Conservation (phyloP, 1,284 basidiomycete species). For the Naganishia sp. region DNA sequence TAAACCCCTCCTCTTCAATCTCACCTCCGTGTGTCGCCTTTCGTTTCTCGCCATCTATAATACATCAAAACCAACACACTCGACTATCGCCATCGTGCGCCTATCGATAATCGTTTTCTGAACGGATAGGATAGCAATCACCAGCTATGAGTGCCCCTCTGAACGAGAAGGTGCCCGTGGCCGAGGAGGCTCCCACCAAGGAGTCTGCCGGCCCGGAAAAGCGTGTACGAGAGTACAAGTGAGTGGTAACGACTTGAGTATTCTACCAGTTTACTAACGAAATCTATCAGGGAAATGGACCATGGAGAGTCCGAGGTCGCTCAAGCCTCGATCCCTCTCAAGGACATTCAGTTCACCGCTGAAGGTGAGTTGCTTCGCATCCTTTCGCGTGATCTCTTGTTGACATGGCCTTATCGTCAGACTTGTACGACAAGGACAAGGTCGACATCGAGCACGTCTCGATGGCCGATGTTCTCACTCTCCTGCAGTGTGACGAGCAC, state of each 20-base stretch:
- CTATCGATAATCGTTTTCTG: background rate
- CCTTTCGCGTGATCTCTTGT: background rate
- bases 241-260: background rate
- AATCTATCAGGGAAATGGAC: constrained; percentile 31
- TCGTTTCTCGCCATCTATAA: constrained; percentile 17
- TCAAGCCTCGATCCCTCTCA: constrained; percentile 24
- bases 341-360: constrained; percentile 72
- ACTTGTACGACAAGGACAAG: constrained; percentile 97
- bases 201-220: constrained; percentile 30
- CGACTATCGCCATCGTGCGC: constrained; percentile 10
- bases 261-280: too few species aligned
- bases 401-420: constrained; percentile 37
- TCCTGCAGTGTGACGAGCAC: constrained; percentile 78
- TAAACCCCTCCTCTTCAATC: constrained; percentile 9
- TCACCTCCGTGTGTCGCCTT: constrained; percentile 23
- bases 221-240: constrained; percentile 34
- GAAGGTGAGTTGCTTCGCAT: constrained; percentile 59
- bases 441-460: constrained; percentile 97
- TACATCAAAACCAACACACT: constrained; percentile 18
- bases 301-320: constrained; percentile 24
- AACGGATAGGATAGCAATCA: constrained; percentile 3
- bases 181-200: constrained; percentile 34
- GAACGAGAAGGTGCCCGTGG: constrained; percentile 31
- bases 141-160: constrained; percentile 26
- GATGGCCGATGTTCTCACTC: constrained; percentile 94